These are phyloP conservation scores for Labyrinthula sp. DNA, from an alignment of 352 stramenopile species.

Conservation along the genomic window DNA sequence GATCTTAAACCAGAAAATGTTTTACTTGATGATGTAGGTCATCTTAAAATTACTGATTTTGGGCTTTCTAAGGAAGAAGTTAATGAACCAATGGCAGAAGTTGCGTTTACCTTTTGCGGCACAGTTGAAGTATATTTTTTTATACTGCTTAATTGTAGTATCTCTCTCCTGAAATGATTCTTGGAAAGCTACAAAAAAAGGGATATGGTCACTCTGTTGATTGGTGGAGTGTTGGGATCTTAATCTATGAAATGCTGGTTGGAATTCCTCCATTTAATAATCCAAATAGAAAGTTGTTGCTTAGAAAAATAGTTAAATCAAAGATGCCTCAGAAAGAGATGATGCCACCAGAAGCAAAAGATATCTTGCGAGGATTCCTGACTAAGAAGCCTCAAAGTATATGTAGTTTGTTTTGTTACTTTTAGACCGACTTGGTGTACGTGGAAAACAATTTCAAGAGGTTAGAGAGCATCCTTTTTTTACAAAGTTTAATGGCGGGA, in stretches of 20 bases:
- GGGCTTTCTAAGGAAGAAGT: constrained; percentile 54
- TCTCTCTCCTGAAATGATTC: constrained; percentile 25
- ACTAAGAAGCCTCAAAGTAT: constrained; percentile 3
- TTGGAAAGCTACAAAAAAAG: background rate
- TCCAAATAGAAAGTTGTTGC: constrained; percentile 19
- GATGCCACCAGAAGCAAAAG: constrained; percentile 1
- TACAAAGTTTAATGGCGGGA: constrained; percentile 69
- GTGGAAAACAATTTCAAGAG: constrained; percentile 58
- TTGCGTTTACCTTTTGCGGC: constrained; percentile 37
- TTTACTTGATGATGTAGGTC: constrained; percentile 59
- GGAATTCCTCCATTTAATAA: constrained; percentile 55
- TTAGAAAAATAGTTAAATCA: constrained; percentile 11
- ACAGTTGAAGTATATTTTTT: too few relatives aligned
- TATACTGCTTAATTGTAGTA: too few relatives aligned
- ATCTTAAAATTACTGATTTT: constrained; percentile 93
- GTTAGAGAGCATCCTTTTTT: constrained; percentile 57
- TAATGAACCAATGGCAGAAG: too few relatives aligned
- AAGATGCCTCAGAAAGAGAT: constrained; percentile 10
- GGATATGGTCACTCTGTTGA: constrained; percentile 39
- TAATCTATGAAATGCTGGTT: constrained; percentile 73
- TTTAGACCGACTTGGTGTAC: constrained; percentile 64
- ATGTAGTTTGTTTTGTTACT: too few relatives aligned
- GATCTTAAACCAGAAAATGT: constrained; percentile 92
- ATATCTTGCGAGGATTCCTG: constrained; percentile 22
- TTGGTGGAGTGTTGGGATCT: constrained; percentile 72